These are phyloP conservation scores for Camelina sativa DNA, from an alignment of 345 rosid genomes.

Conservation along the genomic window DNA sequence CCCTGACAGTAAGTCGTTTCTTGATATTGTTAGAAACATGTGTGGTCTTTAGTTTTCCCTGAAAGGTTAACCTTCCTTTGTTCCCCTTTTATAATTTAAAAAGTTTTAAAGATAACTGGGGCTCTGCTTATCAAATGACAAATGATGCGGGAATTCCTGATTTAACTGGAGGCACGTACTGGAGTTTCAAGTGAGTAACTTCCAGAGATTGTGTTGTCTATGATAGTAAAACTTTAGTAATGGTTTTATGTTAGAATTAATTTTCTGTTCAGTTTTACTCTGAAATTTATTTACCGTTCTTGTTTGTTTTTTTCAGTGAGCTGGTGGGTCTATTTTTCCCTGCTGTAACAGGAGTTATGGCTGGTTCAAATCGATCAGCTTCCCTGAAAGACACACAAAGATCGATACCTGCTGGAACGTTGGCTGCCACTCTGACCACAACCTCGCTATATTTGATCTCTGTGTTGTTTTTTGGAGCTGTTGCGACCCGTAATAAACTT, in stretches of 20 bases:
- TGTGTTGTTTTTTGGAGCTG: constrained; percentile 86
- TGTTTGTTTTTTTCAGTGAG: constrained; percentile 13
- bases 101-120: constrained; percentile 92
- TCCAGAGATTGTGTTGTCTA: constrained; percentile 21
- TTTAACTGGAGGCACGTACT: constrained; percentile 65
- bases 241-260: constrained; percentile 12
- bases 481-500: constrained; percentile 84
- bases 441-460: constrained; percentile 76
- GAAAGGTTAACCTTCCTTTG: constrained; percentile 26
- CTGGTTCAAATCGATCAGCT: too few species aligned
- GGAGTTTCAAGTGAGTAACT: constrained; percentile 88
- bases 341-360: too few species aligned
- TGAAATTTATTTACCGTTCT: constrained; percentile 24
- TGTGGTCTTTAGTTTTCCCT: not conserved
- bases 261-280: constrained; percentile 25
- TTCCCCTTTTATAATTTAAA: constrained; percentile 38
- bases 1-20: constrained; percentile 66
- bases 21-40: constrained; percentile 15
- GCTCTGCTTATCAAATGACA: constrained; percentile 84
- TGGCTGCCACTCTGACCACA: too few species aligned
- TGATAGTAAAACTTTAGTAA: constrained; percentile 20
- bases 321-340: too few species aligned
- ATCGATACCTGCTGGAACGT: too few species aligned
- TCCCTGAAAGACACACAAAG: too few species aligned
- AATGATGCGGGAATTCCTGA: constrained; percentile 97